Evolutionary conservation across 2,329 filamentous ascomycete genomes (phyloP).

Genomic region (Phaeosphaeriaceae sp.): DNA sequence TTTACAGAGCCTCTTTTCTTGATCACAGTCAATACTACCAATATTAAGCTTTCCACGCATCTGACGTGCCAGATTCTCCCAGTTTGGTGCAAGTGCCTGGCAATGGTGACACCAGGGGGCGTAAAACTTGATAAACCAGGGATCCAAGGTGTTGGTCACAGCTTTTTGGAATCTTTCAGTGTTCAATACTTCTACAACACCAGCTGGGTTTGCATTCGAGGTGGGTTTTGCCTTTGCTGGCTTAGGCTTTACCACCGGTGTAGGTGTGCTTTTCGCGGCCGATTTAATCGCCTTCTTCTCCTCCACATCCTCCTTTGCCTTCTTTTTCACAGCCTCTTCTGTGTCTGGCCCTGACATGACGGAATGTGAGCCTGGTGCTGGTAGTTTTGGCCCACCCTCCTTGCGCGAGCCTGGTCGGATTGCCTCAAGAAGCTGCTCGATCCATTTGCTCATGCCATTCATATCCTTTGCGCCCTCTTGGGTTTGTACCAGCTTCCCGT

Average conservation of each 20-base stretch:
- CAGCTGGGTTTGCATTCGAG: conserved; percentile 69
- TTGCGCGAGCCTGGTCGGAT: conserved; percentile 83
- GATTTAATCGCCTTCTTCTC: conserved; percentile 17
- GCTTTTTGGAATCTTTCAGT: conserved; percentile 84
- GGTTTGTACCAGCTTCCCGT: conserved; percentile 71
- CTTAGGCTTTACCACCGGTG: conserved; percentile 36
- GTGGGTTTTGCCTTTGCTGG: conserved; percentile 29
- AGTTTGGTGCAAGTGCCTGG: conserved; percentile 87
- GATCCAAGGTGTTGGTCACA: conserved; percentile 85
- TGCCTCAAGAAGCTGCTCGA: conserved; percentile 78
- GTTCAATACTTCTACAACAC: conserved; percentile 75
- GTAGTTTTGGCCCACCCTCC: conserved; percentile 68
- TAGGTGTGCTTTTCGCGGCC: conserved; percentile 24
- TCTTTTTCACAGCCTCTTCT: conserved; percentile 45
- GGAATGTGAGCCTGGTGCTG: conserved; percentile 68
- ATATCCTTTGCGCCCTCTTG: conserved; percentile 73
- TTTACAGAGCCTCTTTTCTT: conserved; percentile 86
- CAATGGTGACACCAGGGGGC: conserved; percentile 98
- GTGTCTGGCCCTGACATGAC: conserved; percentile 52
- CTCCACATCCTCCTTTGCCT: conserved; percentile 28
- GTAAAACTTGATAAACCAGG: conserved; percentile 99
- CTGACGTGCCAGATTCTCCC: conserved; percentile 86
- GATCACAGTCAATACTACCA: conserved; percentile 95
- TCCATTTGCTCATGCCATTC: conserved; percentile 67
- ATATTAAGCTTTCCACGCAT: conserved; percentile 91